Conservation (phyloP, 768 basidiomycete species). For the Asterophora lycoperdoides region DNA sequence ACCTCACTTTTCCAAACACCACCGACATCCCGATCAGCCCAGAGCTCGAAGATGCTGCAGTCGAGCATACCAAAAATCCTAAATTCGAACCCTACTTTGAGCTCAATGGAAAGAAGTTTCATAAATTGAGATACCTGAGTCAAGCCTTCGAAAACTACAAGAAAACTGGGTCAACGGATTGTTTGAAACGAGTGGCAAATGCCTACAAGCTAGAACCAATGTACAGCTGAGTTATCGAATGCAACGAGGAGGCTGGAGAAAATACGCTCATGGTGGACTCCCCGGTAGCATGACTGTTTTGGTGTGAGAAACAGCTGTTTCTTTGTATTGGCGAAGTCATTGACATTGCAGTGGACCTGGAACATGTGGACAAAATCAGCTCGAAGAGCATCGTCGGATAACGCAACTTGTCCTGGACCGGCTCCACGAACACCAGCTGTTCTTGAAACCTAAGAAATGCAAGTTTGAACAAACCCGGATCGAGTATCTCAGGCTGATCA, state of each 20-base stretch:
- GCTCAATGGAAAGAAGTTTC: not conserved
- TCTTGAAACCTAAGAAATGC: too few relatives aligned
- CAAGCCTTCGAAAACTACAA: not conserved
- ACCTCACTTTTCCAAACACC: too few relatives aligned
- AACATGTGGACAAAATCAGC: too few relatives aligned
- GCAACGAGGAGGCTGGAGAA: not conserved
- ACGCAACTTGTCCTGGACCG: too few relatives aligned
- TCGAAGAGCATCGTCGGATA: too few relatives aligned
- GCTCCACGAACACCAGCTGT: too few relatives aligned
- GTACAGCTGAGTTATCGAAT: not conserved
- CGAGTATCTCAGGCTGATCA: too few relatives aligned
- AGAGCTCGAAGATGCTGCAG: too few relatives aligned
- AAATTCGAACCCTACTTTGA: not conserved
- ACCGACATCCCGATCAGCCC: too few relatives aligned
- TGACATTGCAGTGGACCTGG: not conserved
- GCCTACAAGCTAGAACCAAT: not conserved
- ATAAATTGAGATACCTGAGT: too few relatives aligned
- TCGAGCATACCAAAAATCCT: too few relatives aligned
- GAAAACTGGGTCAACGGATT: not conserved
- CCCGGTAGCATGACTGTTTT: not conserved
- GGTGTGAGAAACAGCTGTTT: not conserved
- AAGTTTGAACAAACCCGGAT: too few relatives aligned
- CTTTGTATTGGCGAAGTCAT: not conserved
- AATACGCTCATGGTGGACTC: not conserved
- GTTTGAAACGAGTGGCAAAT: conserved; percentile 1